Conservation (phyloP, 345 rosid genomes). For the Euphorbia tirucalli region DNA sequence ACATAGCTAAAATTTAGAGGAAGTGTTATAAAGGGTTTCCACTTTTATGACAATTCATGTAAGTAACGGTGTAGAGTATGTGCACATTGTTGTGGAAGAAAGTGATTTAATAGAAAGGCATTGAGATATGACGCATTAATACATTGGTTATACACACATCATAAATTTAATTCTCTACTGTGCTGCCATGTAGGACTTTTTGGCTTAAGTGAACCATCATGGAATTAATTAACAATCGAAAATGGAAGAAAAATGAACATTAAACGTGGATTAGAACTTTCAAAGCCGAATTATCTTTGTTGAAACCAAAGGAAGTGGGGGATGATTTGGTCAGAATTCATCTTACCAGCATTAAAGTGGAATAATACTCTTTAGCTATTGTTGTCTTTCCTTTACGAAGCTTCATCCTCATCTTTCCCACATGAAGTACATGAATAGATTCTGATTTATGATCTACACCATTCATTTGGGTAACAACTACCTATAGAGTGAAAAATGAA, state of each 20-base stretch:
- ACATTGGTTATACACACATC: background rate
- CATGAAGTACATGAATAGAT: slow-evolving; percentile 80
- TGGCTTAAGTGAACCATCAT: background rate
- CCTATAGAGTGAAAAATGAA: slow-evolving; percentile 36
- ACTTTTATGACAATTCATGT: background rate
- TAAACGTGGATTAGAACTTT: background rate
- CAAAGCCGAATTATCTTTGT: background rate
- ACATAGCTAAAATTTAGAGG: slow-evolving; percentile 49
- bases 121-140: background rate
- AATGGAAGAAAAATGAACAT: background rate
- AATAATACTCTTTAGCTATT: slow-evolving; percentile 82
- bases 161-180: background rate
- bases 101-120: too few species aligned
- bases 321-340: background rate
- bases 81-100: background rate
- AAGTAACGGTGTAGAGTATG: background rate
- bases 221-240: background rate
- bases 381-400: slow-evolving; percentile 72
- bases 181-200: too few species aligned
- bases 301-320: background rate
- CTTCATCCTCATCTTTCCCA: slow-evolving; percentile 97
- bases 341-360: slow-evolving; percentile 80
- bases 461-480: slow-evolving; percentile 73
- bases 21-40: background rate
- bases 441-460: slow-evolving; percentile 68